These are phyloP conservation scores for Mycena sanguinolenta DNA, from an alignment of 768 basidiomycete genomes.

Conservation along the genomic window DNA sequence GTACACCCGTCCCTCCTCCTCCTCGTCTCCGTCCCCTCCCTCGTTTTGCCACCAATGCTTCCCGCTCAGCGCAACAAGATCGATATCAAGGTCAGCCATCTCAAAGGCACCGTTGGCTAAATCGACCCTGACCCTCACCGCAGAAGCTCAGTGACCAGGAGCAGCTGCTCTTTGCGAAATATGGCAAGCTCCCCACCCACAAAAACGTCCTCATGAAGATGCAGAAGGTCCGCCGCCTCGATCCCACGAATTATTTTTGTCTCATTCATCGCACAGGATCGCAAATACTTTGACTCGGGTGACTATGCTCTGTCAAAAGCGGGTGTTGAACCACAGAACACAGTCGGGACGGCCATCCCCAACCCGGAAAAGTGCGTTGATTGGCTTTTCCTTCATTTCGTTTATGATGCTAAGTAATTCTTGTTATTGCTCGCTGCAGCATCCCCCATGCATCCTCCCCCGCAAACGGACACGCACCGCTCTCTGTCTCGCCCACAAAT, in stretches of 20 bases:
- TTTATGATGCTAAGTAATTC: slow-evolving; percentile 21
- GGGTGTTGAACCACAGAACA: slow-evolving; percentile 86
- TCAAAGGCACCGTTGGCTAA: neutral
- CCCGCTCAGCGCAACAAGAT: slow-evolving; percentile 90
- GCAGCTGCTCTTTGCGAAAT: slow-evolving; percentile 93
- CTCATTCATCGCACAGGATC: slow-evolving; percentile 72
- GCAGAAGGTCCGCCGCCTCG: slow-evolving; percentile 81
- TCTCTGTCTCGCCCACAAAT: slow-evolving; percentile 84
- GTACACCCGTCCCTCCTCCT: slow-evolving; percentile 46
- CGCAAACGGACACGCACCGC: slow-evolving; percentile 62
- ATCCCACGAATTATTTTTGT: slow-evolving; percentile 25
- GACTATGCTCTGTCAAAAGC: slow-evolving; percentile 99
- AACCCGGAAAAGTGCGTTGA: slow-evolving; percentile 91
- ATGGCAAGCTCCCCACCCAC: slow-evolving; percentile 94
- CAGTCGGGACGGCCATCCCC: slow-evolving; percentile 97
- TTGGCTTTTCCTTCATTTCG: slow-evolving; percentile 10
- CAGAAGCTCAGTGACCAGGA: slow-evolving; percentile 91
- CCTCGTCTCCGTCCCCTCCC: slow-evolving; percentile 30
- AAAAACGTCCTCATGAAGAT: slow-evolving; percentile 95
- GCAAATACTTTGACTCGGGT: slow-evolving; percentile 99
- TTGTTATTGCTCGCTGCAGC: slow-evolving; percentile 55
- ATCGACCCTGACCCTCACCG: slow-evolving; percentile 28
- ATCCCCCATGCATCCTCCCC: slow-evolving; percentile 93
- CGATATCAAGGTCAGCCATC: slow-evolving; percentile 85
- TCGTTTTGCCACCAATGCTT: slow-evolving; percentile 66